Evolutionary conservation across 2,329 filamentous ascomycete species (phyloP), one percentile per base, ranked within the genome.

Genomic region (Ilyonectria sp.): DNA sequence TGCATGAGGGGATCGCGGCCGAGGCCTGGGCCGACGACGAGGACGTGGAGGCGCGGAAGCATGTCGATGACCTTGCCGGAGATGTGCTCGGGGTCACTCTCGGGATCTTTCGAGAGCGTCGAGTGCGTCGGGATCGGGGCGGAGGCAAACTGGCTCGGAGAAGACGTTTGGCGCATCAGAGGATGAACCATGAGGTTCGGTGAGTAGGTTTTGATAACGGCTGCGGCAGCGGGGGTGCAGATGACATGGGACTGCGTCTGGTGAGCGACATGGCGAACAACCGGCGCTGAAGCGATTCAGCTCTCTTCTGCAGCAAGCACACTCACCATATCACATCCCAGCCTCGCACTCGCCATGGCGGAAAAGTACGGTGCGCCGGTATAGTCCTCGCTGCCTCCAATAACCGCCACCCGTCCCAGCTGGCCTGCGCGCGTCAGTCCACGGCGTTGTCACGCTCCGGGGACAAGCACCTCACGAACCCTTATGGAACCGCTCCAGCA

Each of bases 131-230:
- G 23, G 23, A 23, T 23, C 23, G 23, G 23, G 23, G 82, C 79
- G 60, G 88, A 82, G 73, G 89, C 86, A 8, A 13, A 15, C 23
- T 82, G 77, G 43, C 77, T 76, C 31, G 82, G 77, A 6, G 78
- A 65, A 11, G 81, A 77, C 52, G 90, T 89, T 81, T 96, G 94
- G 33, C 94, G 93, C 90, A 99, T 95, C 73, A 98, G 89, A 1
- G 96, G 96, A 81, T 98, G 96, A 11, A 99, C 96, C 95, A 99
- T 99, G 31, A 99, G 87, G 80, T 98, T 98, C 3, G 96, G 96
- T 21, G 95, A 98, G 84, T 98, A 99, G 4, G 94, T 94, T 85
- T 99, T 99, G 83, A 99, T 97, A 43, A 98, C 95, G 76, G 90
- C 87, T 53, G 88, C 94, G 3, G 96, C 96, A 61, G 89, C 92